Base-by-base conservation (phyloP, 2,329 filamentous ascomycete species). In the Phialophora chinensis region DNA sequence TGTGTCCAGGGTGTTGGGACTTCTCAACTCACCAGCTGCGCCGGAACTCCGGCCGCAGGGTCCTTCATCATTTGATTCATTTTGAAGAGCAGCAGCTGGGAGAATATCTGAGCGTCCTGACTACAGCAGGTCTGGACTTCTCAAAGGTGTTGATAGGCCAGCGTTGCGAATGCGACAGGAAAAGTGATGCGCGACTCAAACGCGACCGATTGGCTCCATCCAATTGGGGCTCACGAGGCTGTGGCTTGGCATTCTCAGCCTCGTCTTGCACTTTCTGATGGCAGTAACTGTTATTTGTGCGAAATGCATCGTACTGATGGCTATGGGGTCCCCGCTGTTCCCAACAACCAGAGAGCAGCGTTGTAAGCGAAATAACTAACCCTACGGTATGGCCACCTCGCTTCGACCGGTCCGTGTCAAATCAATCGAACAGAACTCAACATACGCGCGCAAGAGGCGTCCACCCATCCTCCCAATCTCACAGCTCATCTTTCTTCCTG, bases 31-130 rank as follows among this genome's bases (percentile, higher is more conserved):
- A 81, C 80, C 69, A 83, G 75, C 60, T 80, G 79, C 62, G 75
- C 74, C 67, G 79, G 76, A 68, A 85, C 79, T 63, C 81, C 82
- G 68, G 79, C 76, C 70, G 81, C 83, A 44, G 83, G 83, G 73
- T 85, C 81, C 60, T 75, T 75, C 75, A 82, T 61, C 60, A 70
- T 65, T 29, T 57, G 58, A 54, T 65, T 66, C 66, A 67, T 70
- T 23, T 54, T 44, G 63, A 53, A 47, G 17, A 42, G 38, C 49
- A 25, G 49, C 3, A 12, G 14, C 42, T 10, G 20, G n/a, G n/a
- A 54, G 10, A 29, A 20, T 44, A 20, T 31, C 50, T 27, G 55
- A 23, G n/a, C 17, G 20, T 44, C 23, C 5, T 35, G n/a, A 58
- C 42, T 7, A 42, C 20, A 38, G 11, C 35, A 50, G 35, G 12